Conservation (phyloP, 306 rosid species). For the Glycine soja region DNA sequence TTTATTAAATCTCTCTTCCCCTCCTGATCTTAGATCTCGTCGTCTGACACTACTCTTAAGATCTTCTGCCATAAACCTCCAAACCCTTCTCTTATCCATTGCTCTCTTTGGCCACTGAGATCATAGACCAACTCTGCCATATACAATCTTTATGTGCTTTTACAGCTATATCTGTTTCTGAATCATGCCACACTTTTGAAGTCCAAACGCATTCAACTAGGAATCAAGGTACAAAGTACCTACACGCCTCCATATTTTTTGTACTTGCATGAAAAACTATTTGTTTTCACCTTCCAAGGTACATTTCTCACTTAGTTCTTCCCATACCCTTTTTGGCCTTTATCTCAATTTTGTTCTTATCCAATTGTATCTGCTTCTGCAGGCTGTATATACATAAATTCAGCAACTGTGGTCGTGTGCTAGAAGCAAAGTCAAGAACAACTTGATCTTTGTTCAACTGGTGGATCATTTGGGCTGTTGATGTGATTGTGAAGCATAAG, state of each 20-base stretch:
- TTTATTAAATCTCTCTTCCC: constrained; percentile 53
- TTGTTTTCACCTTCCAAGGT: constrained; percentile 62
- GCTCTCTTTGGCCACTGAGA: constrained; percentile 62
- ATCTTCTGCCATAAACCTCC: constrained; percentile 65
- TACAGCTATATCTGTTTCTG: constrained; percentile 78
- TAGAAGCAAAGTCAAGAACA: constrained; percentile 44
- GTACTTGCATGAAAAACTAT: constrained; percentile 61
- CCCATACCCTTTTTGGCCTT: constrained; percentile 77
- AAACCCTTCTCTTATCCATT: constrained; percentile 69
- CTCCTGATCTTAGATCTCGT: constrained; percentile 71
- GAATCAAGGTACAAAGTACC: constrained; percentile 71
- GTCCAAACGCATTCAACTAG: constrained; percentile 51
- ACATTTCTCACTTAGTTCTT: constrained; percentile 56
- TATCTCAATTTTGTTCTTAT: constrained; percentile 59
- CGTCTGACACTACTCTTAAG: constrained; percentile 62
- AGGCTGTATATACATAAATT: constrained; percentile 46
- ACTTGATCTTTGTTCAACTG: constrained; percentile 6
- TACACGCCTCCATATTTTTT: constrained; percentile 60
- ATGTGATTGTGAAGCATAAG: background rate
- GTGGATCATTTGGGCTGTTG: constrained; percentile 51
- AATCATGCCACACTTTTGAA: constrained; percentile 57
- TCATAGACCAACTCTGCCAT: constrained; percentile 75
- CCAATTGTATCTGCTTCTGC: constrained; percentile 58
- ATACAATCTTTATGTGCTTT: constrained; percentile 56
- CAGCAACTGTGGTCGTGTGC: constrained; percentile 47